Percentiles rank a stretch among this genome's conserved stretches.
phyloP scores from a whole-genome alignment of 2,329 filamentous ascomycete species.

The Monosporascus sp. region DNA sequence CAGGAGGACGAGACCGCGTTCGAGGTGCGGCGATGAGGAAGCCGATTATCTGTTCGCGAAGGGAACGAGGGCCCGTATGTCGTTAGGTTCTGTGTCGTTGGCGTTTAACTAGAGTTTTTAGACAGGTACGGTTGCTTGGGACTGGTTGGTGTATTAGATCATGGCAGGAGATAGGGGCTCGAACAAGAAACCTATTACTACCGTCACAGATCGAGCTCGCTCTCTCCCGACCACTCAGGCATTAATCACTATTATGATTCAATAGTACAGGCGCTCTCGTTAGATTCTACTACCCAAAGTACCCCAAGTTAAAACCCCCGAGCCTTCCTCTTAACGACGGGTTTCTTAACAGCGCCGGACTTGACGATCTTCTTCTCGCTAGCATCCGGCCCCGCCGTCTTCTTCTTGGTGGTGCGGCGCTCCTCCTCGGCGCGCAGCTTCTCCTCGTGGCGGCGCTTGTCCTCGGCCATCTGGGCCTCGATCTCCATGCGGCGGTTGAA shows the following conservation, averaged over 20 bases:
- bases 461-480: conserved; percentile 84
- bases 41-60: background rate
- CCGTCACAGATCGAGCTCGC: no score
- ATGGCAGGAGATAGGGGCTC: no score
- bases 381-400: conserved; percentile 26
- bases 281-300: background rate
- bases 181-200: no score
- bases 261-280: background rate
- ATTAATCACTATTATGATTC: no score
- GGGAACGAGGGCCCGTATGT: background rate
- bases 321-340: conserved; percentile 50
- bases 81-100: background rate
- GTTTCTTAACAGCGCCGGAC: conserved; percentile 59
- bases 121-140: no score
- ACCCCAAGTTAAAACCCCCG: conserved; percentile 40
- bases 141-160: no score
- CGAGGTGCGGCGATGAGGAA: conserved; percentile 38
- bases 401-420: conserved; percentile 32
- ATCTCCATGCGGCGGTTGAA: conserved; percentile 93
- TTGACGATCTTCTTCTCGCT: conserved; percentile 53
- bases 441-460: conserved; percentile 65
- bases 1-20: conserved; percentile 67
- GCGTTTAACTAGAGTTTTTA: background rate
- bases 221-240: no score
- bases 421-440: conserved; percentile 46